Percentiles rank a stretch among this genome's conserved stretches.
Evolutionary conservation across 2,329 filamentous ascomycete genomes (phyloP).

Genomic region (Cordyceps militaris): DNA sequence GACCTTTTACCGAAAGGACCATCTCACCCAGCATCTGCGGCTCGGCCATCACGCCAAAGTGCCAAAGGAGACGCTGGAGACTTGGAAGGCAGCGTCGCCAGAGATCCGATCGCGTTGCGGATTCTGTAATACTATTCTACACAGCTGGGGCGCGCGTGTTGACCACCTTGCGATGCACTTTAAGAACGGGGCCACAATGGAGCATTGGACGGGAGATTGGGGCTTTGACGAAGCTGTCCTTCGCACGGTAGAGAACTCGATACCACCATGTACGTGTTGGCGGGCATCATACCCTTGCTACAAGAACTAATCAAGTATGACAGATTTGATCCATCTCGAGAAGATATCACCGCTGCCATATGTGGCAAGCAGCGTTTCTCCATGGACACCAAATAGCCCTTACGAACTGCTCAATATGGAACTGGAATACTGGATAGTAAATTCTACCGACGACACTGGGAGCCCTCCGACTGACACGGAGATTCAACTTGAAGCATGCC

Average conservation of each 20-base stretch:
- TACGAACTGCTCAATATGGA: conserved; percentile 56
- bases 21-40: conserved; percentile 56
- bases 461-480: conserved; percentile 42
- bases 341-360: conserved; percentile 51
- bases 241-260: conserved; percentile 58
- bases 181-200: conserved; percentile 59
- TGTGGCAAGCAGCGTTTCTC: conserved; percentile 36
- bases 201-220: conserved; percentile 64
- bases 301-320: conserved; percentile 32
- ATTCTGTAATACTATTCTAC: conserved; percentile 56
- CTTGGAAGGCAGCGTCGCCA: conserved; percentile 53
- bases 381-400: conserved; percentile 44
- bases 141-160: conserved; percentile 52
- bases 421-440: conserved; percentile 44
- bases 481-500: conserved; percentile 48
- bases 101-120: conserved; percentile 58
- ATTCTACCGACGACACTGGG: conserved; percentile 35
- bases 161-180: conserved; percentile 61
- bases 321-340: conserved; percentile 59
- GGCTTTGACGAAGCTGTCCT: conserved; percentile 56
- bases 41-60: conserved; percentile 58
- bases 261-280: conserved; percentile 53
- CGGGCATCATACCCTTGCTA: conserved; percentile 23
- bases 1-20: conserved; percentile 61
- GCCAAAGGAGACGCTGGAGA: conserved; percentile 55